Evolutionary conservation across 495 filamentous ascomycete genomes (phyloP).

Genomic region (Zalerion maritima): DNA sequence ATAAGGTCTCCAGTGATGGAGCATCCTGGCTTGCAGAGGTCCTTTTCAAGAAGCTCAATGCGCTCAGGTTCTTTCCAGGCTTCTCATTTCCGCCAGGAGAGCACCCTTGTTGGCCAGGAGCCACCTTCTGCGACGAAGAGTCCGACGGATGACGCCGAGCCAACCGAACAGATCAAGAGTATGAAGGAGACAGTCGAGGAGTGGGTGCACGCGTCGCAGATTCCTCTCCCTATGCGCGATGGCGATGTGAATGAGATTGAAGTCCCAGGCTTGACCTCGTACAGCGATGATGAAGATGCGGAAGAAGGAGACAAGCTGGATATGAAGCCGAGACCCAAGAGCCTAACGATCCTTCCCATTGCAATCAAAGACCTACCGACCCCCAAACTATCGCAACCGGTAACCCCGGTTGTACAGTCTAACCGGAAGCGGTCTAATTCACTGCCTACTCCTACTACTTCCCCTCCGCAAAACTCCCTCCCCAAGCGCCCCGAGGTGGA

Average conservation of each 20-base stretch:
- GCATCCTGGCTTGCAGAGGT: conserved; percentile 20
- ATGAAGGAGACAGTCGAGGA: conserved; percentile 11
- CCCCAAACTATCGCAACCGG: conserved; percentile 19
- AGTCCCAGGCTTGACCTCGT: conserved; percentile 43
- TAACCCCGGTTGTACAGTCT: conserved; percentile 11
- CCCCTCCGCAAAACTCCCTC: conserved; percentile 9
- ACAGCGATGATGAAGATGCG: conserved; percentile 44
- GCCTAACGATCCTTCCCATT: conserved; percentile 36
- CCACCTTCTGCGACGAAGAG: conserved; percentile 4
- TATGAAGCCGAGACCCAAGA: conserved; percentile 37
- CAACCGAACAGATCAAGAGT: conserved; percentile 3
- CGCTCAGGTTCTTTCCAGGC: conserved; percentile 8
- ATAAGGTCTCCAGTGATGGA: conserved; percentile 34
- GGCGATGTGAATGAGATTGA: conserved; percentile 65
- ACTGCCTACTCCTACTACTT: conserved; percentile 26
- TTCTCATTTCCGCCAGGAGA: conserved; percentile 22
- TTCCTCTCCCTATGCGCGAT: conserved; percentile 50
- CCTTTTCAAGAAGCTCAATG: conserved; percentile 26
- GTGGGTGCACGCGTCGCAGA: conserved; percentile 30
- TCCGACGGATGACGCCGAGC: not conserved
- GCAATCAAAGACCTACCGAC: conserved; percentile 10
- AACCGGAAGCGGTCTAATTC: conserved; percentile 41
- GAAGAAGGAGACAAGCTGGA: conserved; percentile 30
- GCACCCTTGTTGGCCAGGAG: conserved; percentile 12
- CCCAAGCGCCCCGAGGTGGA: conserved; percentile 2